Evolutionary conservation across 306 rosid species (phyloP), one percentile per base, ranked within the genome.

Genomic region (Nissolia schottii): DNA sequence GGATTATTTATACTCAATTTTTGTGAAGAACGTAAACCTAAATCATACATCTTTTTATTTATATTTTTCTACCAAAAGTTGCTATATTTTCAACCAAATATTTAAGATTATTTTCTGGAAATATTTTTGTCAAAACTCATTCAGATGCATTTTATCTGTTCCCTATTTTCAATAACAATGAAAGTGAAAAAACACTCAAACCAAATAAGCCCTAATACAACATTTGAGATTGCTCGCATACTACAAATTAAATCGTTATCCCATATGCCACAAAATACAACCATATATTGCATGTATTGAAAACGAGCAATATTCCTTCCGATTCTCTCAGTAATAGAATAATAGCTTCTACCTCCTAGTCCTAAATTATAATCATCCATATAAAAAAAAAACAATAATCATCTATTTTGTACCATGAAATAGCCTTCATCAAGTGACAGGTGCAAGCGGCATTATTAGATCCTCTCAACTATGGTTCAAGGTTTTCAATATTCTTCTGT

Each of bases 401-500:
- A 64, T 37, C 23, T 25, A 64, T 48, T 55, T 1, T 71, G 38
- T 34, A 56, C 71, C 16, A 15, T 2, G 15, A 71, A 43, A 32
- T 48, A 46, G 60, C 46, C n/a, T 71, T 25, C 37, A 16, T 41
- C 56, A 28, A 76, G 43, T 71, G 37, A 32, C 32, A n/a, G 37
- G 35, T 58, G 69, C 68, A n/a, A 24, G 67, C 60, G 11, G 29
- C 56, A 67, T 25, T 7, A 19, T 19, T 35, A 46, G 49, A 75
- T 11, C n/a, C n/a, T 70, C 79, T 61, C 54, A 72, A 69, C 75
- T 82, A 85, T 2, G 80, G 74, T 56, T 70, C 72, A 28, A 1
- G 13, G 64, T 55, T 50, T 74, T 80, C 77, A 64, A 43, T 54
- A 40, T 54, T 77, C 82, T 87, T 87, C 51, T 82, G 85, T 0